Evolutionary conservation across 2,329 filamentous ascomycete species (phyloP), one percentile per base, ranked within the genome.

Genomic region (Pyrenochaeta sp.): DNA sequence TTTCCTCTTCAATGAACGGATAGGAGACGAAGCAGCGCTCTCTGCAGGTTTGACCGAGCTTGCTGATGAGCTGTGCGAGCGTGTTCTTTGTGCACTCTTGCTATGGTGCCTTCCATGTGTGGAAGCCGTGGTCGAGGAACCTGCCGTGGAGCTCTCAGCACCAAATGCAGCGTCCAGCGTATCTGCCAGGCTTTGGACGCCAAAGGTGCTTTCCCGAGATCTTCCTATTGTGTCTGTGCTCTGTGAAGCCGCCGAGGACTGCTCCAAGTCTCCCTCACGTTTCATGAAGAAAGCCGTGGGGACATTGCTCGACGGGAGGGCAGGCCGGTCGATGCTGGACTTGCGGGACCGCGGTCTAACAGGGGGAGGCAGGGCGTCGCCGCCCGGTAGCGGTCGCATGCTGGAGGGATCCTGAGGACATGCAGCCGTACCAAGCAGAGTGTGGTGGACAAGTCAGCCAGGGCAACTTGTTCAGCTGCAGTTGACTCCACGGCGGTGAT

Each of bases 271-370:
- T 44, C 74, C 72, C 57, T 78, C 80, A 52, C 77, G 81, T 48
- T 78, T 74, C 49, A 86, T 72, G 65, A 85, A 84, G 74, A 85
- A 85, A 37, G 80, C 80, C 36, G 80, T 80, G 28, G 81, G 81
- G 48, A 72, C 71, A 43, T 65, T 53, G 54, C 57, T 66, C 37
- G 61, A 62, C 28, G 62, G 57, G 35, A 47, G 46, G 35, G 55
- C 45, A 36, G 58, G 48, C 46, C 66, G 64, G 55, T 65, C 68
- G 53, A 67, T 54, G 55, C 67, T 69, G 38, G 69, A 64, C 63
- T 72, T 73, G 50, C 67, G 67, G 43, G 66, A 67, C 39, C 62
- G 64, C 38, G 68, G 61, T 60, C 55, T 67, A 36, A 53, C 44
- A 29, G 61, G 40, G 29, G 55, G 22, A 46, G 66, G 55, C 36